A percentile compares a stretch with the other conserved stretches of the same genome.
phyloP scores from a whole-genome alignment of 2,329 filamentous ascomycete species.

The Alternaria gansuensis region DNA sequence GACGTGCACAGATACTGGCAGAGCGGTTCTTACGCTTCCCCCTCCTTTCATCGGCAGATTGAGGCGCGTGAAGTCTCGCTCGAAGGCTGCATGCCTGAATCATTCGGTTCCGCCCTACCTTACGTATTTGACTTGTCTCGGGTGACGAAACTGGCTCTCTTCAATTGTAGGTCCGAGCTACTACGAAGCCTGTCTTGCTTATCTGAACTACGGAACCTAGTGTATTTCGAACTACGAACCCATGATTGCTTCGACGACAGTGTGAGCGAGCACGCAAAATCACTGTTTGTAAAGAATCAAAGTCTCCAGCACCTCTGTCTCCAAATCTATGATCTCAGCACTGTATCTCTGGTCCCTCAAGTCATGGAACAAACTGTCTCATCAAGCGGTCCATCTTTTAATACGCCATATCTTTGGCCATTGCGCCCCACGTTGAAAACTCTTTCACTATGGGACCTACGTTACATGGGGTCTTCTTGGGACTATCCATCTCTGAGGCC shows the following conservation, averaged over 20 bases:
- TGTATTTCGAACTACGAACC: background rate
- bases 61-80: background rate
- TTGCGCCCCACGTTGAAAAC: background rate
- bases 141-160: constrained; percentile 13
- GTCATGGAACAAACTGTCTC: background rate
- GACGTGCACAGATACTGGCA: background rate
- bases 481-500: background rate
- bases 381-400: background rate
- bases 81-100: constrained; percentile 7
- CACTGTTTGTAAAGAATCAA: background rate
- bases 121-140: constrained; percentile 11
- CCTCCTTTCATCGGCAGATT: background rate
- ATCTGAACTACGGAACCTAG: constrained; percentile 3
- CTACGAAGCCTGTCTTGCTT: background rate
- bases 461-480: no score
- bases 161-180: background rate
- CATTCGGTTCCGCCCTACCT: background rate
- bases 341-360: background rate
- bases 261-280: background rate
- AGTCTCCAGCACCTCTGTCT: constrained; percentile 3
- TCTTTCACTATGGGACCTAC: background rate
- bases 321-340: background rate
- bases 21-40: background rate
- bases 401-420: background rate
- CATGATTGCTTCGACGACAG: background rate